phyloP scores from a whole-genome alignment of 495 filamentous ascomycete genomes.

The Aspergillus conjunctus region DNA sequence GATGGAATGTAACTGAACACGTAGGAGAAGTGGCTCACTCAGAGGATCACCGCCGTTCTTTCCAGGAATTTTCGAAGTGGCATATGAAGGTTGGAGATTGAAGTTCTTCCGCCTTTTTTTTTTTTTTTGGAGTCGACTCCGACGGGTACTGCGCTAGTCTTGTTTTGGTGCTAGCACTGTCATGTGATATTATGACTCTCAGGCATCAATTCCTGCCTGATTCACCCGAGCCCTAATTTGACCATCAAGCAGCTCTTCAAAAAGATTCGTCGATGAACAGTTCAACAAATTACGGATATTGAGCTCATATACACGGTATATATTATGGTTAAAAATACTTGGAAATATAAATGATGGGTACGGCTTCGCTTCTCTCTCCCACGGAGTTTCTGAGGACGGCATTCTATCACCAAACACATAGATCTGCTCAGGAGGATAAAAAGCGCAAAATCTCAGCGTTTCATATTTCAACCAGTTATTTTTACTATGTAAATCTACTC shows the following conservation, averaged over 20 bases:
- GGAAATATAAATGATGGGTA: too few species aligned
- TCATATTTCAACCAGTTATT: too few species aligned
- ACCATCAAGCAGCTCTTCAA: not conserved
- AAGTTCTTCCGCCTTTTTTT: slow-evolving; percentile 1
- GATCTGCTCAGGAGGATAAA: too few species aligned
- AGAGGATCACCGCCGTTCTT: slow-evolving; percentile 19
- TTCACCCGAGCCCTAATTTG: not conserved
- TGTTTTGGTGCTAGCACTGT: not conserved
- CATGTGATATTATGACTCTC: not conserved
- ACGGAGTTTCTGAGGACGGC: too few species aligned
- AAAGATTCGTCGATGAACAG: too few species aligned
- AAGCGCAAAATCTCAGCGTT: too few species aligned
- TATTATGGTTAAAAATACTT: too few species aligned
- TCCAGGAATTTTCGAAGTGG: not conserved
- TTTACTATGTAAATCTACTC: too few species aligned
- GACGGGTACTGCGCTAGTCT: not conserved
- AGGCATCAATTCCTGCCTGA: not conserved
- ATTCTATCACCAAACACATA: too few species aligned
- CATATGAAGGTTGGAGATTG: not conserved
- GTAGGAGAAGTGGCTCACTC: slow-evolving; percentile 15
- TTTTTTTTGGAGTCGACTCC: not conserved
- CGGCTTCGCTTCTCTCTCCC: too few species aligned
- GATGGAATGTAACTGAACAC: not conserved
- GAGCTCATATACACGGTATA: too few species aligned
- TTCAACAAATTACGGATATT: too few species aligned